These are phyloP conservation scores for Rhodotorula sp. DNA, from an alignment of 1,284 basidiomycete genomes.

Conservation along the genomic window DNA sequence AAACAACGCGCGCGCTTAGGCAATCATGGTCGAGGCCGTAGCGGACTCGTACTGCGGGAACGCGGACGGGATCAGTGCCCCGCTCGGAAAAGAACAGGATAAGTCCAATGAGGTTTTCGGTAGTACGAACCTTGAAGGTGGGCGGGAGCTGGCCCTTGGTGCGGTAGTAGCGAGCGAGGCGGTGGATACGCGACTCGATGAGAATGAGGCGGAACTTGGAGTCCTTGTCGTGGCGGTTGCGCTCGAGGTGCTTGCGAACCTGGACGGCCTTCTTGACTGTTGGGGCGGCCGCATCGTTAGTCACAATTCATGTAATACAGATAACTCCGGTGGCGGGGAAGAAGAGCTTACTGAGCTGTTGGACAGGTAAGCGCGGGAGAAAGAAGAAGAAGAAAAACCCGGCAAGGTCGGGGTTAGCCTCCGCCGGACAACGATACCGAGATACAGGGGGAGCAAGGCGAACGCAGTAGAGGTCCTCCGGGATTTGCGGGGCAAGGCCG, in stretches of 20 bases:
- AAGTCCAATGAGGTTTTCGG: background rate
- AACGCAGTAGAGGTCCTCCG: conserved; percentile 79
- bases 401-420: no score
- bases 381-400: background rate
- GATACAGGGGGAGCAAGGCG: background rate
- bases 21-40: conserved; percentile 66
- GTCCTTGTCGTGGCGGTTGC: conserved; percentile 94
- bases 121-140: conserved; percentile 66
- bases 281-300: background rate
- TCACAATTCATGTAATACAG: conserved; percentile 87
- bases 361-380: conserved; percentile 58
- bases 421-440: background rate
- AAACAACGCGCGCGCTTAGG: conserved; percentile 27
- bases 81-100: background rate
- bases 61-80: background rate
- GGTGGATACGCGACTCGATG: conserved; percentile 98
- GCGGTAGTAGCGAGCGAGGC: conserved; percentile 94
- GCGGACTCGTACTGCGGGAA: conserved; percentile 76
- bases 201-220: conserved; percentile 79
- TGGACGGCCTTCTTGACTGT: conserved; percentile 94
- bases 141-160: conserved; percentile 95
- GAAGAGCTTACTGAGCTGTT: conserved; percentile 49
- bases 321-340: conserved; percentile 64
- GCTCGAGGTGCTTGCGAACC: conserved; percentile 97
- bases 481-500: conserved; percentile 73